Conservation (phyloP, 1,284 basidiomycete genomes). For the Trichosporon ovoides region DNA sequence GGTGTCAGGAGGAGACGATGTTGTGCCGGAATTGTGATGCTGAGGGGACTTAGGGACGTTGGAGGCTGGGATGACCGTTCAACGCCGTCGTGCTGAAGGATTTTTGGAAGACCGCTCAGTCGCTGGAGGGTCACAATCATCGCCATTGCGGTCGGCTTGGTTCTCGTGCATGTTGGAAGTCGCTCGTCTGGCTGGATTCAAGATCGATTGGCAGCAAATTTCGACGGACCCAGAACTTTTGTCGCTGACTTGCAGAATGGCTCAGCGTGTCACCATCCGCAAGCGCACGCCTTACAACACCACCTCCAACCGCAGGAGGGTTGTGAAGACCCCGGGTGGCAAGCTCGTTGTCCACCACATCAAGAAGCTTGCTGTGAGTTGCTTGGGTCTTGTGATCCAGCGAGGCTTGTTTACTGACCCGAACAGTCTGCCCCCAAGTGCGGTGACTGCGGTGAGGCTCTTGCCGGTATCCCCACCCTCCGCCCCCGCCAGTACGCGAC, state of each 20-base stretch:
- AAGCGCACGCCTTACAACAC: slow-evolving; percentile 99
- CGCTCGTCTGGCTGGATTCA: neutral
- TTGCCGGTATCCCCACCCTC: slow-evolving; percentile 88
- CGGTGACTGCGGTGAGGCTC: slow-evolving; percentile 88
- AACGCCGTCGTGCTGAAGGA: neutral
- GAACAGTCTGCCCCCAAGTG: slow-evolving; percentile 73
- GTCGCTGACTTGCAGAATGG: slow-evolving; percentile 59
- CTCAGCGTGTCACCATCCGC: slow-evolving; percentile 98
- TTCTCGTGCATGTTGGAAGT: neutral
- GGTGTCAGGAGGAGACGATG: neutral
- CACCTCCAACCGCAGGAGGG: slow-evolving; percentile 86
- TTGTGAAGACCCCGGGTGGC: slow-evolving; percentile 84
- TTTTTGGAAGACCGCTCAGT: neutral
- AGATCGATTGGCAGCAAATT: slow-evolving; percentile 5
- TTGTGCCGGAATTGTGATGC: neutral
- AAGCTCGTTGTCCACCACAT: slow-evolving; percentile 52
- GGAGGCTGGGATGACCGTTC: neutral
- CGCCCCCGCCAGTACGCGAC: slow-evolving; percentile 88
- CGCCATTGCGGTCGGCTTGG: neutral
- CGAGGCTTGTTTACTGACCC: slow-evolving; percentile 9
- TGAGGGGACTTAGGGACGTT: neutral
- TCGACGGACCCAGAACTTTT: neutral
- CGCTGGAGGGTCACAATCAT: neutral
- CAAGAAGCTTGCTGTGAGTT: slow-evolving; percentile 51
- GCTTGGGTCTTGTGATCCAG: neutral